Percentiles rank a stretch among this genome's conserved stretches.
Evolutionary conservation across 2,329 filamentous ascomycete genomes (phyloP).

Genomic region (Phaeosphaeriaceae sp.): DNA sequence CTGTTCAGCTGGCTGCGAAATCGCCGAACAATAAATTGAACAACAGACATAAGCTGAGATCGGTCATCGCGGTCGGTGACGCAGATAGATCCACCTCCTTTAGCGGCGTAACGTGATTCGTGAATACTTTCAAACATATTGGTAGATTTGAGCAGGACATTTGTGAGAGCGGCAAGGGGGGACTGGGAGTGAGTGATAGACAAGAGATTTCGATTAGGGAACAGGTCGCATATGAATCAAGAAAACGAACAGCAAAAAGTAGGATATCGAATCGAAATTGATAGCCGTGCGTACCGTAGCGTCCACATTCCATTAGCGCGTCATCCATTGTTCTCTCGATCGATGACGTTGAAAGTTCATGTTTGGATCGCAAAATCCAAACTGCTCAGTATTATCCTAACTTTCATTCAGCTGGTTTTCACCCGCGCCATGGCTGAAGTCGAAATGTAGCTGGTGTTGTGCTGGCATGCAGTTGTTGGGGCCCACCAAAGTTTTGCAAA

Average conservation of each 20-base stretch:
- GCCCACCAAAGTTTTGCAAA: too few species aligned
- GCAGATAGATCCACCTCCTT: slow-evolving; percentile 31
- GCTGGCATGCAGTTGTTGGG: too few species aligned
- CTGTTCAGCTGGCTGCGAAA: slow-evolving; percentile 46
- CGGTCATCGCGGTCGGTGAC: slow-evolving; percentile 49
- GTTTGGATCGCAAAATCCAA: background rate
- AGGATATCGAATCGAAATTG: background rate
- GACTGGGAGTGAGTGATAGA: background rate
- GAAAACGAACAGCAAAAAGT: background rate
- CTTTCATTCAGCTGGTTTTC: too few species aligned
- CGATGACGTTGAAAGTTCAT: background rate
- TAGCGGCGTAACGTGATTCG: slow-evolving; percentile 3
- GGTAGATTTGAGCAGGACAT: background rate
- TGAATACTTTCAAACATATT: slow-evolving; percentile 7
- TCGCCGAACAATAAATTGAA: slow-evolving; percentile 48
- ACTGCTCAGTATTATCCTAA: background rate
- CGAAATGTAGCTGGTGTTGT: too few species aligned
- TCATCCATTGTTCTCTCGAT: slow-evolving; percentile 2
- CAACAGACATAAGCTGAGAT: slow-evolving; percentile 46
- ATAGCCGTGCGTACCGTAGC: background rate
- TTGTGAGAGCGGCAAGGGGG: background rate
- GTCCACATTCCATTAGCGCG: background rate
- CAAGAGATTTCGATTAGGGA: background rate
- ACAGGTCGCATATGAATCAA: background rate
- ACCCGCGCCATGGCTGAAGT: too few species aligned